Base-by-base conservation (phyloP, 176 grass and related monocot species). In the Tillandsia leiboldiana region DNA sequence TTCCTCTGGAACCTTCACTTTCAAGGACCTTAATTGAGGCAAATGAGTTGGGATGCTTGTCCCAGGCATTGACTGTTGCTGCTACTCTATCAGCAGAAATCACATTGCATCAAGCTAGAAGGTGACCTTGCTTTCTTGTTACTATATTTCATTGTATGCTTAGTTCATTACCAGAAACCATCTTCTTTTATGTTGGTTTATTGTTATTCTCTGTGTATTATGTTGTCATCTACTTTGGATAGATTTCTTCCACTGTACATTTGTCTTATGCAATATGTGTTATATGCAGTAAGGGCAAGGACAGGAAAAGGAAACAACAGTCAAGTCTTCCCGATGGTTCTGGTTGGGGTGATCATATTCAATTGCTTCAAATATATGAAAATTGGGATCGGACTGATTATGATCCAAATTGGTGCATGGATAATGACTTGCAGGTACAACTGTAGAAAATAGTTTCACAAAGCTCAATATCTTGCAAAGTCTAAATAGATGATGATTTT, bases 361-460 rank as follows among this genome's bases (percentile, higher is more conserved):
- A 96, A 71, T 77, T 96, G 78, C 86, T 96, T 91, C 88, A 96
- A 66, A 86, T 92, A 80, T 96, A 87, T 76, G 92, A 96, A 89
- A 85, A 56, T 72, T 96, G 88, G 92, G 75, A 92, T 54, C 88
- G 65, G 74, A 76, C 89, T 27, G 79, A 76, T 50, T 96, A 96
- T 89, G 88, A 96, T 89, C 81, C 78, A 79, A 87, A 78, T 72
- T 96, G 92, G 92, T 96, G 92, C 71, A 65, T 51, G 14, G 79
- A 96, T 69, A 76, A 92, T 89, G 85, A 89, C 61, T 82, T 96
- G 72, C 92, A 91, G 85, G 92, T 96, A 76, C 73, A 15, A 49
- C 42, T 51, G 63, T 69, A 51, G 42, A 63, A 70, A 59, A 59
- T 1, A 42, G 33, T 42, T 42, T 42, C 33, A 42, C 33, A 42